phyloP scores from a whole-genome alignment of 495 filamentous ascomycete species.

The Podospora didyma region DNA sequence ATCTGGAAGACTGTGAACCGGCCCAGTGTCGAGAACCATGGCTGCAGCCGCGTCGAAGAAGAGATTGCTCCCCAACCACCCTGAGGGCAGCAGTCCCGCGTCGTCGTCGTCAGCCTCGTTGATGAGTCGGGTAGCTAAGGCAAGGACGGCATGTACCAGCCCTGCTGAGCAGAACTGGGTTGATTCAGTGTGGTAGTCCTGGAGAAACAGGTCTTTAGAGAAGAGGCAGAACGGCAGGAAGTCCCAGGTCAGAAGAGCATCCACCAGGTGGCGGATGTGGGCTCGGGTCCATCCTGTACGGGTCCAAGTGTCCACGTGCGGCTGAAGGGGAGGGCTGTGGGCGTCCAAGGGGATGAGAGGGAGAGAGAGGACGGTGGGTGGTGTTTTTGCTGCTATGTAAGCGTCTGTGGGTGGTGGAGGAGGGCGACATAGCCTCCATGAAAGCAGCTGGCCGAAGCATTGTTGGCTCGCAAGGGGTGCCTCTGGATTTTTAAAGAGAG shows the following conservation, averaged over 20 bases:
- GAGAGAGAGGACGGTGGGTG: neutral
- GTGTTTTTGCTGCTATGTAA: neutral
- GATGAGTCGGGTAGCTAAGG: conserved; percentile 2
- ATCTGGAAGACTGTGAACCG: neutral
- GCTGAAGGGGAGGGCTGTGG: neutral
- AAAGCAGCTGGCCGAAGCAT: neutral
- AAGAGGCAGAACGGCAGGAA: conserved; percentile 8
- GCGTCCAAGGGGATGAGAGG: neutral
- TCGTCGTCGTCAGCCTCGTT: conserved; percentile 4
- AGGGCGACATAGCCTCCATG: neutral
- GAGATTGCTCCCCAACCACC: conserved; percentile 2
- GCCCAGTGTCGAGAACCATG: neutral
- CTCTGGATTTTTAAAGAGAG: neutral
- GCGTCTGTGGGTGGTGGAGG: neutral
- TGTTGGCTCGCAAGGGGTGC: neutral
- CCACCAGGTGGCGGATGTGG: conserved; percentile 1
- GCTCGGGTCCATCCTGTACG: conserved; percentile 5
- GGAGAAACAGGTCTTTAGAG: conserved; percentile 5
- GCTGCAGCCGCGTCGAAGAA: neutral
- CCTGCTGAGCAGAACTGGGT: neutral
- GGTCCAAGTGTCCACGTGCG: conserved; percentile 1
- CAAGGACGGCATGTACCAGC: conserved; percentile 6
- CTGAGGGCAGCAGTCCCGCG: neutral
- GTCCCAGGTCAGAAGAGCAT: conserved; percentile 7
- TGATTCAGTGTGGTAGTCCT: conserved; percentile 1